Evolutionary conservation across 805 yeast genomes (phyloP).

Genomic region (Ogataea allantospora): DNA sequence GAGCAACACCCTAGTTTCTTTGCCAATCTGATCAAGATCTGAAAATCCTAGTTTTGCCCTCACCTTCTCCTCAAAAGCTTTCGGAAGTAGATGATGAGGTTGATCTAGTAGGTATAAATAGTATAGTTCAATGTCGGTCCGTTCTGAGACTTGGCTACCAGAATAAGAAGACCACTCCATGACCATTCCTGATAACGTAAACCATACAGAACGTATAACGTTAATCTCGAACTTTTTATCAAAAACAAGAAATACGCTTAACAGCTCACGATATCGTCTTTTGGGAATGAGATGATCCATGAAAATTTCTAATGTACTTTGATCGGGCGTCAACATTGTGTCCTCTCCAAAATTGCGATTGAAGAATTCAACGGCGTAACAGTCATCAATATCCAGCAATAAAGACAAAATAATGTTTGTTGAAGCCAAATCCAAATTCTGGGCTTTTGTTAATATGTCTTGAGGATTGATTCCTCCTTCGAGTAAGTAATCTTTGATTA

Average conservation of each 20-base stretch:
- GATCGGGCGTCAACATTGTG: background rate
- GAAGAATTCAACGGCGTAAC: slow-evolving; percentile 10
- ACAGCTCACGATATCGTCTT: slow-evolving; percentile 5
- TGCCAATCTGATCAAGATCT: background rate
- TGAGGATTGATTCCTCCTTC: slow-evolving; percentile 1
- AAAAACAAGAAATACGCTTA: slow-evolving; percentile 6
- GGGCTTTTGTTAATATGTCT: slow-evolving; percentile 2
- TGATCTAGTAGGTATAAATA: background rate
- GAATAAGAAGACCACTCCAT: slow-evolving; percentile 8
- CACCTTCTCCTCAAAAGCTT: background rate
- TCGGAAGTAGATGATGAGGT: background rate
- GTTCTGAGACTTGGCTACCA: background rate
- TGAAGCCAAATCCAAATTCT: background rate
- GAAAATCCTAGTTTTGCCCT: background rate
- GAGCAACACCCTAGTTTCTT: background rate
- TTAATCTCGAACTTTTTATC: slow-evolving; percentile 4
- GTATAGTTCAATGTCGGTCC: slow-evolving; percentile 1
- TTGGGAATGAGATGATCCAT: slow-evolving; percentile 5
- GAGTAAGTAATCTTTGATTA: slow-evolving; percentile 5
- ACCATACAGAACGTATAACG: slow-evolving; percentile 1
- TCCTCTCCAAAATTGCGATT: slow-evolving; percentile 3
- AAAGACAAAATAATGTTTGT: slow-evolving; percentile 9
- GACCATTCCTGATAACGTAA: slow-evolving; percentile 4
- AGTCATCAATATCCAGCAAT: slow-evolving; percentile 6
- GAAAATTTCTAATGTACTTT: slow-evolving; percentile 6